Conservation (phyloP, 1,139 yeast genomes). For the Lodderomyces orthopsilosis region DNA sequence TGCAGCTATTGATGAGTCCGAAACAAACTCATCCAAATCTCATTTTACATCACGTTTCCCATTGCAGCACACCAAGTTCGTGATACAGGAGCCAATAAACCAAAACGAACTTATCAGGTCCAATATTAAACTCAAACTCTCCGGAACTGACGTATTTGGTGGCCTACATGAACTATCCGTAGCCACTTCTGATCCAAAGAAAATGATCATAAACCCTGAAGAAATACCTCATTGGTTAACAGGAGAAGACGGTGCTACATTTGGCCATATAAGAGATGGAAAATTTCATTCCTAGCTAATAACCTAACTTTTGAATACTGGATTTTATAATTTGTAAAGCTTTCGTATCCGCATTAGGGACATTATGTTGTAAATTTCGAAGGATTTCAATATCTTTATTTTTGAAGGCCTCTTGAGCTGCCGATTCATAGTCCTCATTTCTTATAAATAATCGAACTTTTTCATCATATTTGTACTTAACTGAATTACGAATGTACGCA, state of each 20-base stretch:
- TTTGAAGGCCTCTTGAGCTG: conserved; percentile 59
- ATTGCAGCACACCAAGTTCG: conserved; percentile 48
- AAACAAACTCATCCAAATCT: conserved; percentile 18
- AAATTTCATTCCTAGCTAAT: conserved; percentile 24
- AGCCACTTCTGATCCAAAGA: conserved; percentile 20
- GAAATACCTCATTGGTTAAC: conserved; percentile 74
- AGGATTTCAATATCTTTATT: conserved; percentile 45
- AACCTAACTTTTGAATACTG: conserved; percentile 31
- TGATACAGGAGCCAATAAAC: conserved; percentile 27
- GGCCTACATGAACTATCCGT: conserved; percentile 76
- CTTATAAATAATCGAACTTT: conserved; percentile 50
- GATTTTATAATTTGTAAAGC: conserved; percentile 22
- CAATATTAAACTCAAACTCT: conserved; percentile 47
- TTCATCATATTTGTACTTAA: conserved; percentile 33
- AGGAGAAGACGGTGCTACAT: conserved; percentile 62
- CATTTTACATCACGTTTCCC: conserved; percentile 56
- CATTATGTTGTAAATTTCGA: conserved; percentile 7
- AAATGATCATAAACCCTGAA: conserved; percentile 50
- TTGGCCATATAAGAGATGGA: conserved; percentile 46
- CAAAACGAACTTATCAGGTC: conserved; percentile 14
- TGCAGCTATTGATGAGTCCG: conserved; percentile 16
- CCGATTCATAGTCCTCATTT: conserved; percentile 53
- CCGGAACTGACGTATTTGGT: conserved; percentile 77
- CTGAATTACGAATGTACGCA: conserved; percentile 33
- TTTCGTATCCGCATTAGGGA: conserved; percentile 18